These are phyloP conservation scores for Ormosia semicastrata DNA, from an alignment of 306 rosid genomes.

Conservation along the genomic window DNA sequence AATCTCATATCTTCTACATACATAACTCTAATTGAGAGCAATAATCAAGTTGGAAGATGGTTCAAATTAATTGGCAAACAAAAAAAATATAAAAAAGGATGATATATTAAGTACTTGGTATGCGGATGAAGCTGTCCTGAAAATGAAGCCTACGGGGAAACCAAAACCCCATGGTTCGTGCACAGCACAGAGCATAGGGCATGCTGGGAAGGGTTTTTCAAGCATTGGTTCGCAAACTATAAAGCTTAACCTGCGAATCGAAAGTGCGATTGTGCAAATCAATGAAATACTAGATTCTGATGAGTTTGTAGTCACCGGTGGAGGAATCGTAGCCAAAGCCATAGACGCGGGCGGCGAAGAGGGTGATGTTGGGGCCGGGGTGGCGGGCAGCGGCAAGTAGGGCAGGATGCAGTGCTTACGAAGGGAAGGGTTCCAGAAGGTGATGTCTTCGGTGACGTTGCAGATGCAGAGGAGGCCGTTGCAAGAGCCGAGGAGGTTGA, in stretches of 20 bases:
- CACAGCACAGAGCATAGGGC: constrained; percentile 54
- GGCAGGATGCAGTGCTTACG: constrained; percentile 49
- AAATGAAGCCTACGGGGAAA: no score
- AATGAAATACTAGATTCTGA: constrained; percentile 56
- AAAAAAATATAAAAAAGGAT: no score
- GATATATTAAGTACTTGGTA: no score
- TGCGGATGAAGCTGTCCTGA: no score
- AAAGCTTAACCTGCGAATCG: constrained; percentile 51
- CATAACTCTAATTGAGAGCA: no score
- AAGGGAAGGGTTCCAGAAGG: constrained; percentile 70
- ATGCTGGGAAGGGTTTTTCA: constrained; percentile 52
- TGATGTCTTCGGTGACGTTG: constrained; percentile 78
- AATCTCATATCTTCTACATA: no score
- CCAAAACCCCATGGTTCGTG: constrained; percentile 53
- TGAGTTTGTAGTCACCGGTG: constrained; percentile 48
- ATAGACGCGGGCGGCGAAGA: constrained; percentile 46
- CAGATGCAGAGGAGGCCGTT: constrained; percentile 70
- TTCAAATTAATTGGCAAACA: no score
- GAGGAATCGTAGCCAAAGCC: constrained; percentile 63
- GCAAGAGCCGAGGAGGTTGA: constrained; percentile 56
- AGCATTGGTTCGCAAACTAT: constrained; percentile 37
- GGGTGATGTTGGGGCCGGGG: constrained; percentile 4
- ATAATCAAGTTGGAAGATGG: no score
- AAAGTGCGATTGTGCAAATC: constrained; percentile 34
- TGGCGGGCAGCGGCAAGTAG: constrained; percentile 25